Base-by-base conservation (phyloP, 176 grass and related monocot genomes). In the Aegilops longissima region DNA sequence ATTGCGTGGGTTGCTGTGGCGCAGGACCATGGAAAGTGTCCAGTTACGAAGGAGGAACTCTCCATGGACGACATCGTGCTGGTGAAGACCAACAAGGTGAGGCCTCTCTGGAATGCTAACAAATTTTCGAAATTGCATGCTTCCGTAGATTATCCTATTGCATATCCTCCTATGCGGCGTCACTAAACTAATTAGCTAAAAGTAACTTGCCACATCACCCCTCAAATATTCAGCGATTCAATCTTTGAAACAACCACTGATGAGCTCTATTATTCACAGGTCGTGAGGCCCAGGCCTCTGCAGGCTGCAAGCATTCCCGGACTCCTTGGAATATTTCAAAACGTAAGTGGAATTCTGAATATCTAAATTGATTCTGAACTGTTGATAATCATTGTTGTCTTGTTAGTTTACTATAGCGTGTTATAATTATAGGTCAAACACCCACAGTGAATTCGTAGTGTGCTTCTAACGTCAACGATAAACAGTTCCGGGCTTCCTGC, bases 281-380 rank as follows among this genome's bases (percentile, higher is more conserved):
- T 88, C 16, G 94, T 97, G 83, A 99, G 93, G 86, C 94, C 94
- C 23, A 99, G 94, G 84, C 89, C 94, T 70, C 83, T 99, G 84
- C 97, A 99, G 77, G 94, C 94, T 84, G 97, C 97, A 80, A 99
- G 94, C 86, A 90, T 99, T 81, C 97, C 97, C 23, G 97, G 97
- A 66, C 91, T 99, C 65, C 90, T 97, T 45, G 97, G 94, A 36
- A 97, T 95, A 76, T 99, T 99, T 78, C 97, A 99, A 80, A 99
- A 99, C 18, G 97, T 99, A 95, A 61, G 86, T 47, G 17, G 9
- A 51, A 67, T 67, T 80, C 14, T 58, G 3, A 59, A 10, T 67
- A 27, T 79, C 16, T 71, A 66, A 31, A 56, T 87, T 88, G 24
- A 45, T 35, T 47, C 12, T 77, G 4, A 54, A 44, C 25, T 69